Evolutionary conservation across 2,329 filamentous ascomycete genomes (phyloP).

Genomic region (Cadophora malorum): DNA sequence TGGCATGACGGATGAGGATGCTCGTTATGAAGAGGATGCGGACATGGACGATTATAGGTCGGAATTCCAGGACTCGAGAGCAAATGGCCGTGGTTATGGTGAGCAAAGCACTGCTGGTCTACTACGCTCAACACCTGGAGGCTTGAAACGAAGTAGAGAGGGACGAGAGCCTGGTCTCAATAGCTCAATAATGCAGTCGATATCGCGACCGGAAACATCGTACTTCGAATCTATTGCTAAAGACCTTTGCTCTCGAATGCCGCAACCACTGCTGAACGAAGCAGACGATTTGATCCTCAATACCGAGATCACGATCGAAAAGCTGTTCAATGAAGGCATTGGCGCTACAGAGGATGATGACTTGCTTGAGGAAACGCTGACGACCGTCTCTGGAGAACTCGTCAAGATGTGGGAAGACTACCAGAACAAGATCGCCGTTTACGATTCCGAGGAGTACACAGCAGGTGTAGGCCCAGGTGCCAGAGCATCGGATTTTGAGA

Average conservation of each 20-base stretch:
- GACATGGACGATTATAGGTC: slow-evolving; percentile 37
- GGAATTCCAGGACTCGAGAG: slow-evolving; percentile 43
- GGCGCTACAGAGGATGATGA: slow-evolving; percentile 61
- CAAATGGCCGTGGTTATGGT: slow-evolving; percentile 39
- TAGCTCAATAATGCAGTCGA: slow-evolving; percentile 32
- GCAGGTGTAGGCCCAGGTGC: slow-evolving; percentile 70
- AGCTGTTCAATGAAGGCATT: slow-evolving; percentile 68
- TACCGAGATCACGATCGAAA: slow-evolving; percentile 74
- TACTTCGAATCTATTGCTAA: slow-evolving; percentile 73
- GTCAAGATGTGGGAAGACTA: slow-evolving; percentile 63
- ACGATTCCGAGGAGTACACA: slow-evolving; percentile 58
- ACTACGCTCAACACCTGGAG: slow-evolving; percentile 20
- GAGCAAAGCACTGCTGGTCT: slow-evolving; percentile 58
- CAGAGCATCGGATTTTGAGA: slow-evolving; percentile 68
- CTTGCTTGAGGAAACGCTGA: slow-evolving; percentile 61
- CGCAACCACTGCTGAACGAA: slow-evolving; percentile 69
- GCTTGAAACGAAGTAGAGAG: slow-evolving; percentile 31
- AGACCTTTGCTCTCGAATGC: slow-evolving; percentile 66
- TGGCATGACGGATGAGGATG: slow-evolving; percentile 49
- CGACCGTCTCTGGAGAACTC: slow-evolving; percentile 59
- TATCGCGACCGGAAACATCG: slow-evolving; percentile 29
- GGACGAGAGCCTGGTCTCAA: slow-evolving; percentile 27
- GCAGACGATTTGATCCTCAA: slow-evolving; percentile 73
- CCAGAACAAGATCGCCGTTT: slow-evolving; percentile 51
- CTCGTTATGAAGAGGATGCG: slow-evolving; percentile 49